These are phyloP conservation scores for Oryza rufipogon DNA, from an alignment of 176 grass and related monocot species.

Conservation along the genomic window DNA sequence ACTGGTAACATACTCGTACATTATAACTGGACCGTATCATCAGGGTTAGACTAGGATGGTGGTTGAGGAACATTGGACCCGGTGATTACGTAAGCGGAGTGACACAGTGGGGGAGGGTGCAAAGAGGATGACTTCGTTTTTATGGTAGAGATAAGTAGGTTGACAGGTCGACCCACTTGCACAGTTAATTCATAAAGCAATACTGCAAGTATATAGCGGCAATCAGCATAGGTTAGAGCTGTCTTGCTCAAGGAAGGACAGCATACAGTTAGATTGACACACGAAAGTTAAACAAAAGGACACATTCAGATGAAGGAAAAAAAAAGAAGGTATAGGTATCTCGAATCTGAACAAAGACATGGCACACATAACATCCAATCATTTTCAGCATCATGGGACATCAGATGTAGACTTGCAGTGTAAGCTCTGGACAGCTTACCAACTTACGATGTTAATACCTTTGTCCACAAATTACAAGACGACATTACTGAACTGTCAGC, in stretches of 20 bases:
- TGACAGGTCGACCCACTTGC: too few relatives aligned
- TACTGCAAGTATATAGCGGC: not conserved
- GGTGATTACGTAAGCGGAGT: too few relatives aligned
- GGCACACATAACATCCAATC: not conserved
- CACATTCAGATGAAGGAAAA: not conserved
- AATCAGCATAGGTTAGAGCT: not conserved
- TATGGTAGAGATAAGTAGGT: too few relatives aligned
- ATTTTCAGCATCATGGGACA: not conserved
- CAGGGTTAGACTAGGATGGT: too few relatives aligned
- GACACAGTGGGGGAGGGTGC: too few relatives aligned
- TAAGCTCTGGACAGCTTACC: constrained; percentile 10
- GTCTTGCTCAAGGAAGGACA: not conserved
- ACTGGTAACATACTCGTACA: too few relatives aligned
- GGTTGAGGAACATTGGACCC: too few relatives aligned
- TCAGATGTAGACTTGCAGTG: not conserved
- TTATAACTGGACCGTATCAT: too few relatives aligned
- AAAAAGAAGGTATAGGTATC: not conserved
- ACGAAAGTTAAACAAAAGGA: not conserved
- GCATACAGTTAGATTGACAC: not conserved
- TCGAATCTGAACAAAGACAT: not conserved
- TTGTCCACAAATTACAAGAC: not conserved
- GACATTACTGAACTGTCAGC: not conserved
- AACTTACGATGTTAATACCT: not conserved
- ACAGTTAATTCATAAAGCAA: not conserved
- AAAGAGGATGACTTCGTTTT: too few relatives aligned